Conservation (phyloP, 495 filamentous ascomycete genomes). For the Cercophora samala region DNA sequence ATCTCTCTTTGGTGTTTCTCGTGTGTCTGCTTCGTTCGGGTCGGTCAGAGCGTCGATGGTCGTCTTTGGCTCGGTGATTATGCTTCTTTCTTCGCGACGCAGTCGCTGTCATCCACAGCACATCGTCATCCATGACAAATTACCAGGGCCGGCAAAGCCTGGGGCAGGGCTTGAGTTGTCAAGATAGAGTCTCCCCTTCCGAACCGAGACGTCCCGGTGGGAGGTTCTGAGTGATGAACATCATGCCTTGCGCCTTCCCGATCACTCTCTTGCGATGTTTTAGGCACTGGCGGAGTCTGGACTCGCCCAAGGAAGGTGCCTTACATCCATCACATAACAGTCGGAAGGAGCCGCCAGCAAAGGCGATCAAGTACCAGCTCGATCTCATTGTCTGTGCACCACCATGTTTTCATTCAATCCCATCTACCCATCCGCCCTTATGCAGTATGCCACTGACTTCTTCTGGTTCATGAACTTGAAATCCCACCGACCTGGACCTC, state of each 20-base stretch:
- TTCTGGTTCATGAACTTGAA: neutral
- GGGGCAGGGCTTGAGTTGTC: neutral
- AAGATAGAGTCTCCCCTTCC: neutral
- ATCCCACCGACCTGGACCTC: neutral
- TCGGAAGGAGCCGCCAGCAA: slow-evolving; percentile 1
- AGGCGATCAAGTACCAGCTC: neutral
- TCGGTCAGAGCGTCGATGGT: slow-evolving; percentile 2
- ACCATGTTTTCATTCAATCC: too few species aligned
- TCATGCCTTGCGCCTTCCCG: neutral
- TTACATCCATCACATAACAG: neutral
- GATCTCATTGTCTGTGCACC: neutral
- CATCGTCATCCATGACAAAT: neutral
- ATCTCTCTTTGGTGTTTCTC: neutral
- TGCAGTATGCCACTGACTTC: neutral
- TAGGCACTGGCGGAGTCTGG: neutral
- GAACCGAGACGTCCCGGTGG: neutral
- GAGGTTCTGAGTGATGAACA: neutral
- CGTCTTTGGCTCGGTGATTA: neutral
- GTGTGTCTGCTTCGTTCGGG: neutral
- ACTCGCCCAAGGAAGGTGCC: neutral
- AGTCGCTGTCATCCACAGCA: neutral
- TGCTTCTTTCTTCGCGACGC: neutral
- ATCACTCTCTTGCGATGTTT: neutral
- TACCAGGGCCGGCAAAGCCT: neutral
- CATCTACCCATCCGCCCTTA: neutral